These are phyloP conservation scores for Candida cerambycidarum DNA, from an alignment of 805 yeast genomes.

Conservation along the genomic window DNA sequence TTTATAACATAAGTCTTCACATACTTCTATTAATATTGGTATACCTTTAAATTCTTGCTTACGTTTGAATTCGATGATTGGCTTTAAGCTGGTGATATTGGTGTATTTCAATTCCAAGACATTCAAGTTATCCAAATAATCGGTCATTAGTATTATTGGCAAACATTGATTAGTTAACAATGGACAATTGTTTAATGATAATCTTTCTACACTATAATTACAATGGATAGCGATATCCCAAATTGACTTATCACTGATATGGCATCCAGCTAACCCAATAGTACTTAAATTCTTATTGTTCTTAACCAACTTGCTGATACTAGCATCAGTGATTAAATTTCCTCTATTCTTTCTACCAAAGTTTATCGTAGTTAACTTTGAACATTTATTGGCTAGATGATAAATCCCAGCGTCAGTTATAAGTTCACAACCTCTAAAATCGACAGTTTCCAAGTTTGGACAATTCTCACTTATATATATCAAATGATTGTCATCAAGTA, in stretches of 20 bases:
- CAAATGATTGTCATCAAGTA: slow-evolving; percentile 60
- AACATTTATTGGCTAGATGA: slow-evolving; percentile 63
- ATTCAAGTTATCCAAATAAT: slow-evolving; percentile 56
- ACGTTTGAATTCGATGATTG: slow-evolving; percentile 67
- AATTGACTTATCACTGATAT: slow-evolving; percentile 69
- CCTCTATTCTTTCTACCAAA: slow-evolving; percentile 78
- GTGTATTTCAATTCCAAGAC: slow-evolving; percentile 79
- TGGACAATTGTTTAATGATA: slow-evolving; percentile 75
- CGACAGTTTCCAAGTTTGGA: slow-evolving; percentile 62
- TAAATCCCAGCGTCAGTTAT: slow-evolving; percentile 76
- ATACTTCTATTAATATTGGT: slow-evolving; percentile 70
- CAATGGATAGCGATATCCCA: slow-evolving; percentile 72
- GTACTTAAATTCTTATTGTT: slow-evolving; percentile 59
- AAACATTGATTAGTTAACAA: slow-evolving; percentile 56
- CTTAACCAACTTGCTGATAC: slow-evolving; percentile 56
- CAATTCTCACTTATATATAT: slow-evolving; percentile 51
- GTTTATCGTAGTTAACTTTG: slow-evolving; percentile 57
- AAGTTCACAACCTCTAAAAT: slow-evolving; percentile 79
- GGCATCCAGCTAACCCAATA: slow-evolving; percentile 87
- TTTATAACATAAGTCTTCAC: slow-evolving; percentile 63
- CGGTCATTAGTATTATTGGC: slow-evolving; percentile 46
- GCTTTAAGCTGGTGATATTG: slow-evolving; percentile 56
- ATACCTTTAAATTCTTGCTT: slow-evolving; percentile 46
- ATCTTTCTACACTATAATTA: slow-evolving; percentile 54
- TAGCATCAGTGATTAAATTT: slow-evolving; percentile 65